Evolutionary conservation across 257 asterid genomes (phyloP), one percentile per base, ranked within the genome.

Genomic region (Leptodermis oblonga): DNA sequence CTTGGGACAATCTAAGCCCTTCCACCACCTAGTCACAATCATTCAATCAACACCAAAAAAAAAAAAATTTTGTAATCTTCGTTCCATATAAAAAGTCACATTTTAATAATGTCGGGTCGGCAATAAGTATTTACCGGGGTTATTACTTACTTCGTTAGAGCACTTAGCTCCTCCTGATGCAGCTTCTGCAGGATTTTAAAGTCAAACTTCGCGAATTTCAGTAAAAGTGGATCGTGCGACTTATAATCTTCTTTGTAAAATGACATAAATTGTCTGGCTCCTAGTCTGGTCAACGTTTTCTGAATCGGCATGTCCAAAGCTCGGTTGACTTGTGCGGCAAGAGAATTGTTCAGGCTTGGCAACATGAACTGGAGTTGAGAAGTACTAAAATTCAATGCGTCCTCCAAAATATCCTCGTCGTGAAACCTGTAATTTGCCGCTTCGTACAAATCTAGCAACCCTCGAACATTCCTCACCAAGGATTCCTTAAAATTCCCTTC

Each of bases 21-120:
- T 73, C 86, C 86, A 79, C 86, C 86, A 79, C 69, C 85, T 77
- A 28, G 4, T 11, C 4, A 65, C 10, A 39, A 20, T 18, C 20
- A 1, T 9, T 46, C 12, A 46, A 15, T 15, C 5, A 46, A 46
- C 18, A 46, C 3, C 45, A 39, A 34, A 34, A n/a, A n/a, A n/a
- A n/a, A n/a, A n/a, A n/a, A n/a, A n/a, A n/a, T n/a, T n/a, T n/a
- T n/a, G n/a, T n/a, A n/a, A n/a, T n/a, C n/a, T n/a, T n/a, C n/a
- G n/a, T n/a, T n/a, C n/a, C n/a, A n/a, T n/a, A n/a, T n/a, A n/a
- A n/a, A n/a, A n/a, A n/a, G n/a, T n/a, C n/a, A n/a, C n/a, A n/a
- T n/a, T n/a, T n/a, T n/a, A n/a, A n/a, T n/a, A n/a, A n/a, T n/a
- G n/a, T n/a, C n/a, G n/a, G n/a, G n/a, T n/a, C n/a, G n/a, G n/a